Conservation (phyloP, 768 basidiomycete species). For the Boletus tylopilopsis region DNA sequence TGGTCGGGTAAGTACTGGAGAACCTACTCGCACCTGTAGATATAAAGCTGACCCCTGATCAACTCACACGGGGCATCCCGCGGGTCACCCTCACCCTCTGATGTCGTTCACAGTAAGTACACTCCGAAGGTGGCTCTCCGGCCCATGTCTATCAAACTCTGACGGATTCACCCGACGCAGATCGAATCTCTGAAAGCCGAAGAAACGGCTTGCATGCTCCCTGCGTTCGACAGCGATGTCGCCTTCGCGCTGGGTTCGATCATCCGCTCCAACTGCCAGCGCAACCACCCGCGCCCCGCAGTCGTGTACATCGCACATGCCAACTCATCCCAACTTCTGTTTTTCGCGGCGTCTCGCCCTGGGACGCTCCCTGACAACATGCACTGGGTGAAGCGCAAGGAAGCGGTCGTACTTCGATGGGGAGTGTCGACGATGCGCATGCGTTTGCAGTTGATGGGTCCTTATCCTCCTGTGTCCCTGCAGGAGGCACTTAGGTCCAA, state of each 20-base stretch:
- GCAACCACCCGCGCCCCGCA: slow-evolving; percentile 16
- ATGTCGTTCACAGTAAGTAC: no score
- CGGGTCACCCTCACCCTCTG: no score
- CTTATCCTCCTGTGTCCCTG: fast-evolving
- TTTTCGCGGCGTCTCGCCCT: slow-evolving; percentile 25
- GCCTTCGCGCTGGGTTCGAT: slow-evolving; percentile 32
- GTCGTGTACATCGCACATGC: slow-evolving; percentile 30
- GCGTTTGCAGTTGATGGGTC: slow-evolving; percentile 9
- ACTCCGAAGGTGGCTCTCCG: no score
- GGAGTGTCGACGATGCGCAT: slow-evolving; percentile 26
- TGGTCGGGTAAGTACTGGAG: no score
- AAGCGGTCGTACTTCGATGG: slow-evolving; percentile 31
- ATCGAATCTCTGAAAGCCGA: slow-evolving; percentile 21
- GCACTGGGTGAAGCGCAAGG: slow-evolving; percentile 34
- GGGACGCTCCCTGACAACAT: slow-evolving; percentile 32
- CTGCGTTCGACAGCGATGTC: slow-evolving; percentile 28
- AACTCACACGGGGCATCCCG: no score
- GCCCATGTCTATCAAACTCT: no score
- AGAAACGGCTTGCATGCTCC: slow-evolving; percentile 26
- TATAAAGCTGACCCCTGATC: no score
- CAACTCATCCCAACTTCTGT: slow-evolving; percentile 29
- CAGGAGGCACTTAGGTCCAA: slow-evolving; percentile 10
- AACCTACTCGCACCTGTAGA: no score
- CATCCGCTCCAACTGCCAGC: slow-evolving; percentile 20
- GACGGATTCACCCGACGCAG: no score